Evolutionary conservation across 148 eudicot species (phyloP).

Genomic region (Fallopia convolvulus): DNA sequence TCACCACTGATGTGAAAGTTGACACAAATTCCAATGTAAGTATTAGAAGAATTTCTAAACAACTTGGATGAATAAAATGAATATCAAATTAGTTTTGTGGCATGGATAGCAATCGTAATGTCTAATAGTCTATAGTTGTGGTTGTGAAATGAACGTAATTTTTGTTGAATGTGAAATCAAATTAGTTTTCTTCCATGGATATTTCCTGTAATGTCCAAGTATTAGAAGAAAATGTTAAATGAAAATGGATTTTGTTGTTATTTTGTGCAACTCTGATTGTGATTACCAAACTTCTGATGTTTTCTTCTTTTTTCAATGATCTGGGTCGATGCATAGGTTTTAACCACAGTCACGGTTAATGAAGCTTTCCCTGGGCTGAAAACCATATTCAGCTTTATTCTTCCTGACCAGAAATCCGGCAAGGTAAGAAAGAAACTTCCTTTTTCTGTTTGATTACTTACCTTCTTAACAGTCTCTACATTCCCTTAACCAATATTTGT

Average conservation of each 20-base stretch:
- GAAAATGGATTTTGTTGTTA: too few relatives aligned
- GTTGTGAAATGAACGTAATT: not conserved
- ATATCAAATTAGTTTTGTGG: not conserved
- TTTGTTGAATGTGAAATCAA: too few relatives aligned
- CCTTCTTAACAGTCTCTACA: not conserved
- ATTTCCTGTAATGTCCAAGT: too few relatives aligned
- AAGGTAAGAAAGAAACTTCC: constrained; percentile 41
- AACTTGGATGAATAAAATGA: not conserved
- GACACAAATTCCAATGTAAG: constrained; percentile 79
- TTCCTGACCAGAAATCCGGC: constrained; percentile 88
- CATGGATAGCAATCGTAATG: too few relatives aligned
- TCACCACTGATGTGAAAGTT: constrained; percentile 75
- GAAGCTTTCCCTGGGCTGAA: constrained; percentile 89
- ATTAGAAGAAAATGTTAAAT: too few relatives aligned
- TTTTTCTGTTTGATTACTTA: not conserved
- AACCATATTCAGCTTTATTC: constrained; percentile 67
- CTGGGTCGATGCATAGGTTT: constrained; percentile 32
- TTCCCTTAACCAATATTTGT: not conserved
- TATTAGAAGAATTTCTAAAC: not conserved
- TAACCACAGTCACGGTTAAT: constrained; percentile 70
- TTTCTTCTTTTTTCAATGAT: not conserved
- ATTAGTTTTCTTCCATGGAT: too few relatives aligned
- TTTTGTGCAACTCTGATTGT: not conserved
- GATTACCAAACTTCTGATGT: not conserved
- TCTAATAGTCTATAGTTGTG: too few relatives aligned